These are phyloP conservation scores for Trichoderma orchidacearum DNA, from an alignment of 495 filamentous ascomycete species.

Conservation along the genomic window DNA sequence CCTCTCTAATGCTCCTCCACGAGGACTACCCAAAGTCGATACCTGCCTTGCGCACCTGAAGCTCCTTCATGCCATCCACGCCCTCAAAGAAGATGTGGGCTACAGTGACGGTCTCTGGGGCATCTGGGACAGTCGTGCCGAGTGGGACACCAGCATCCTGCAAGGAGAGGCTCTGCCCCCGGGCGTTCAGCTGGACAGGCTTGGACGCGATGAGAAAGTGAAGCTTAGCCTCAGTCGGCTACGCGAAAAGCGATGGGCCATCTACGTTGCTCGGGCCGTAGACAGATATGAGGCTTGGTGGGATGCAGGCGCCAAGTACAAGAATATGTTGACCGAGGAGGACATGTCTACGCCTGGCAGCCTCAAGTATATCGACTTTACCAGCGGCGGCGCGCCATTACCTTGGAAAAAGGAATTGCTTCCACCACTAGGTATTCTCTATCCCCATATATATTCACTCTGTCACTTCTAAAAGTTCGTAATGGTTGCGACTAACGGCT, in stretches of 20 bases:
- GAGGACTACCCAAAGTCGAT: constrained; percentile 13
- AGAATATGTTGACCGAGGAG: constrained; percentile 21
- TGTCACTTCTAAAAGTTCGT: background rate
- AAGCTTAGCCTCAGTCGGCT: constrained; percentile 33
- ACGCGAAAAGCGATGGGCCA: constrained; percentile 67
- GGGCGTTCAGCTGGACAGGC: constrained; percentile 5
- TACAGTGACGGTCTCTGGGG: constrained; percentile 52
- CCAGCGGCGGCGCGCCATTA: constrained; percentile 1
- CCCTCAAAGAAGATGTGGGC: constrained; percentile 50
- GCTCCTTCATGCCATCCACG: constrained; percentile 55
- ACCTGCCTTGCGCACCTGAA: constrained; percentile 64
- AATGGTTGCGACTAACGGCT: background rate
- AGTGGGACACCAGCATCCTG: constrained; percentile 11
- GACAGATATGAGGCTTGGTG: constrained; percentile 68
- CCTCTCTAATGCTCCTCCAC: constrained; percentile 11
- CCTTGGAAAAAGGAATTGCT: constrained; percentile 18
- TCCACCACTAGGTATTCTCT: constrained; percentile 24
- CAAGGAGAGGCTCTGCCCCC: constrained; percentile 5
- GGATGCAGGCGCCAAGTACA: constrained; percentile 19
- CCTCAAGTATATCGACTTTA: constrained; percentile 12
- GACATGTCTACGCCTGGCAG: background rate
- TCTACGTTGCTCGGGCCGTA: constrained; percentile 61
- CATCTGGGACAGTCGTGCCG: constrained; percentile 37
- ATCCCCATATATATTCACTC: too few relatives aligned
- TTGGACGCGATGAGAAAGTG: constrained; percentile 9